Conservation (phyloP, 306 rosid genomes). For the Pterocarpus santalinus region DNA sequence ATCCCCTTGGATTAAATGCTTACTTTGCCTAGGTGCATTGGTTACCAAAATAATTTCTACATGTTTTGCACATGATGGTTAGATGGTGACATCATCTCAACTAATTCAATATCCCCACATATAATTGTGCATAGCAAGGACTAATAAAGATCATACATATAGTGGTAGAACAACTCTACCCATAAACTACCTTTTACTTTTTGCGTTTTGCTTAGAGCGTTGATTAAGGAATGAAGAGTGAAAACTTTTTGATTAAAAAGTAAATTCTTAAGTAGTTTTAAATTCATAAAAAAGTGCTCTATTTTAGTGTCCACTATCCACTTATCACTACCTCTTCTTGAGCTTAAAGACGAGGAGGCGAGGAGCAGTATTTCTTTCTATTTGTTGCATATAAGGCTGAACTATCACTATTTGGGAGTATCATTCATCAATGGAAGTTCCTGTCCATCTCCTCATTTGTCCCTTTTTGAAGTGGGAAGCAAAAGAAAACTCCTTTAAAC, state of each 20-base stretch:
- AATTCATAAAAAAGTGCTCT: background rate
- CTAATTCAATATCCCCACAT: background rate
- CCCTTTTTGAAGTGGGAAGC: conserved; percentile 58
- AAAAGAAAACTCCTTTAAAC: conserved; percentile 56
- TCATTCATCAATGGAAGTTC: conserved; percentile 48
- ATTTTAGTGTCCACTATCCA: conserved; percentile 31
- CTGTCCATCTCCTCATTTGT: conserved; percentile 42
- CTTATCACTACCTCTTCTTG: conserved; percentile 29
- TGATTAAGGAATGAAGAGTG: too few species aligned
- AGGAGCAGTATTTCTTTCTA: conserved; percentile 40
- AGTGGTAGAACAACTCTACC: conserved; percentile 9
- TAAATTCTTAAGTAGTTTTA: background rate
- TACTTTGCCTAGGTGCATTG: background rate
- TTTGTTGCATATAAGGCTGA: conserved; percentile 44
- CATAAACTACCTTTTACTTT: conserved; percentile 2
- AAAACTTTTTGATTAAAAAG: too few species aligned
- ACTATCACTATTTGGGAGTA: conserved; percentile 48
- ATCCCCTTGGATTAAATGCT: conserved; percentile 11
- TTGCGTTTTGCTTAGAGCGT: too few species aligned
- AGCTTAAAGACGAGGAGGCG: conserved; percentile 48
- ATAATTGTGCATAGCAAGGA: conserved; percentile 1
- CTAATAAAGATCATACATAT: background rate
- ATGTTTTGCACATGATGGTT: conserved; percentile 25
- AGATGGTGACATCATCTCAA: conserved; percentile 14
- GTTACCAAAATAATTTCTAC: conserved; percentile 28